phyloP scores from a whole-genome alignment of 1,284 basidiomycete species.

The Cyathus pygmaeus region DNA sequence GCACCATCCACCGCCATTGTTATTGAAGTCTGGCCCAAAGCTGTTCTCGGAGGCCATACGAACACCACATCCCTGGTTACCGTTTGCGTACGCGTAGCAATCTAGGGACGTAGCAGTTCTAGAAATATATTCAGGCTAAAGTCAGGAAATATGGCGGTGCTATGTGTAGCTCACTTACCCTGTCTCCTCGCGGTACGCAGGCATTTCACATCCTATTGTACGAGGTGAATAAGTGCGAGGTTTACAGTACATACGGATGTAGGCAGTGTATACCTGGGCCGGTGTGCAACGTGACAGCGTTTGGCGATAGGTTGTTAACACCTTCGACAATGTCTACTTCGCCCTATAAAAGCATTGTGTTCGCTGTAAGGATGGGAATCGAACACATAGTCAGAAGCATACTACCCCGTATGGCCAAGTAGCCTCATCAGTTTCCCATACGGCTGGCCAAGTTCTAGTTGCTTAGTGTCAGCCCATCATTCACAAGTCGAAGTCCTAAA shows the following conservation, averaged over 20 bases:
- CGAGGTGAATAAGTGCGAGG: neutral
- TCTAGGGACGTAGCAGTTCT: slow-evolving; percentile 44
- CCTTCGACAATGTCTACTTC: slow-evolving; percentile 59
- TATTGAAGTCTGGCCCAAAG: slow-evolving; percentile 64
- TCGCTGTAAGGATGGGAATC: neutral
- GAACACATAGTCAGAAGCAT: neutral
- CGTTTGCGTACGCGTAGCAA: slow-evolving; percentile 57
- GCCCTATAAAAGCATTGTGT: slow-evolving; percentile 29
- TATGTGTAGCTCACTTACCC: too few relatives aligned
- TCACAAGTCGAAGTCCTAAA: neutral
- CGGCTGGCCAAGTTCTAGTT: slow-evolving; percentile 36
- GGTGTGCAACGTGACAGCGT: slow-evolving; percentile 63
- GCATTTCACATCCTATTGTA: slow-evolving; percentile 37
- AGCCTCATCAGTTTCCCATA: slow-evolving; percentile 35
- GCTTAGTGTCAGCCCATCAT: neutral
- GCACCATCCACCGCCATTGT: slow-evolving; percentile 60
- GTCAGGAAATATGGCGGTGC: too few relatives aligned
- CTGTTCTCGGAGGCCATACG: slow-evolving; percentile 47
- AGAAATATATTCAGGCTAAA: neutral
- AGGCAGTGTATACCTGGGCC: slow-evolving; percentile 41
- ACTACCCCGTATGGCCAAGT: slow-evolving; percentile 32
- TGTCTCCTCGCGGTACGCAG: slow-evolving; percentile 18
- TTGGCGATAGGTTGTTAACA: slow-evolving; percentile 55
- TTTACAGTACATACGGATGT: too few relatives aligned
- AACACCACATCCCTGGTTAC: slow-evolving; percentile 69